Percentiles rank a stretch among this genome's conserved stretches.
These are phyloP conservation scores for Epithemia pelagica DNA, from an alignment of 108 stramenopile species.

Conservation along the genomic window DNA sequence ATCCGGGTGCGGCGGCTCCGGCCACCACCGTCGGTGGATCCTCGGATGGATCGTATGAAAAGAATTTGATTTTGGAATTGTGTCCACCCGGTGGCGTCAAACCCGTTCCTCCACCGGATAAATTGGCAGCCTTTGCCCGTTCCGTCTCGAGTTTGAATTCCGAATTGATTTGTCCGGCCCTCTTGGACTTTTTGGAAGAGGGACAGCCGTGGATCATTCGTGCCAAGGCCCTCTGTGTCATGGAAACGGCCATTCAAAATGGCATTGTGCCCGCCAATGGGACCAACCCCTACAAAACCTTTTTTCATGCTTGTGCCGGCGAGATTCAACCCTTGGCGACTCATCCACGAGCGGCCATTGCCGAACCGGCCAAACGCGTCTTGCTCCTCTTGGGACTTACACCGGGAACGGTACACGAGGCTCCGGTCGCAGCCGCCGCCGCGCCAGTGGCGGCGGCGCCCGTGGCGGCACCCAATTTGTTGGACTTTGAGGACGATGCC, in stretches of 20 bases:
- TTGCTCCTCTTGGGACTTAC: constrained; percentile 50
- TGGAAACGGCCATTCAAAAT: constrained; percentile 58
- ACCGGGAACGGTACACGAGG: not conserved
- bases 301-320: constrained; percentile 68
- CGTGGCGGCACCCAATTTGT: constrained; percentile 49
- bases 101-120: constrained; percentile 85
- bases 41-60: constrained; percentile 83
- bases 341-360: constrained; percentile 55
- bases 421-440: constrained; percentile 7
- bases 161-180: constrained; percentile 78
- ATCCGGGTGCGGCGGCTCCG: constrained; percentile 1
- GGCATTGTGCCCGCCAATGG: not conserved
- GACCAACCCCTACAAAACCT: constrained; percentile 57
- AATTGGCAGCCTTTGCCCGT: constrained; percentile 65
- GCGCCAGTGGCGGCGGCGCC: constrained; percentile 37
- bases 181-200: constrained; percentile 81
- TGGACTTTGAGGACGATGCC: constrained; percentile 60
- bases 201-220: constrained; percentile 88
- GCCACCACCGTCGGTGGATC: constrained; percentile 19
- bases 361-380: constrained; percentile 67
- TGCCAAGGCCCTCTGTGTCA: constrained; percentile 84
- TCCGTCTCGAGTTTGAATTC: constrained; percentile 72
- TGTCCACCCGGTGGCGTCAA: constrained; percentile 93
- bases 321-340: constrained; percentile 68
- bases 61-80: constrained; percentile 80